Conservation (phyloP, 2,329 filamentous ascomycete genomes). For the Venturia nashicola region DNA sequence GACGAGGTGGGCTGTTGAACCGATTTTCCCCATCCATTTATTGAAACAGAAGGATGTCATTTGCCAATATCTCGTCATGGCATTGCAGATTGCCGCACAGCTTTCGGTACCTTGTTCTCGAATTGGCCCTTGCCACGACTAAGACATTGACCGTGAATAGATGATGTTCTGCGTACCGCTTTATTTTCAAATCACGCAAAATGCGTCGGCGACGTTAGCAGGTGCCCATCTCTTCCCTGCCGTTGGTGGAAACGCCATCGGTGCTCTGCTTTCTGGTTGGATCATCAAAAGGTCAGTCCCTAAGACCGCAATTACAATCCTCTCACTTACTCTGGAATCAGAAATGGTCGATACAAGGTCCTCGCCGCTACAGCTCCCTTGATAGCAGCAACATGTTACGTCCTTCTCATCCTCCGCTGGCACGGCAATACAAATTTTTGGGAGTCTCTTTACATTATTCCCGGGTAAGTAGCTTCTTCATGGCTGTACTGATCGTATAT, state of each 20-base stretch:
- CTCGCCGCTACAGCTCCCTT: constrained; percentile 40
- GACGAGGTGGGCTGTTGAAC: constrained; percentile 36
- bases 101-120: constrained; percentile 31
- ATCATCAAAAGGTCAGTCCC: constrained; percentile 36
- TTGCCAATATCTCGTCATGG: constrained; percentile 39
- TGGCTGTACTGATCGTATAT: not conserved
- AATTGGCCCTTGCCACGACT: not conserved
- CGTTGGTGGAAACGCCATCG: constrained; percentile 53
- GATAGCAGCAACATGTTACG: constrained; percentile 38
- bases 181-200: constrained; percentile 55
- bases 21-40: constrained; percentile 46
- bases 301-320: not conserved
- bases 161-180: constrained; percentile 31
- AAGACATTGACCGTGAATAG: not conserved
- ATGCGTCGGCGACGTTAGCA: constrained; percentile 45
- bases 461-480: constrained; percentile 17
- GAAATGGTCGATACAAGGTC: constrained; percentile 47
- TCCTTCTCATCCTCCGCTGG: constrained; percentile 44
- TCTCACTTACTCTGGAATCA: constrained; percentile 14
- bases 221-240: constrained; percentile 53
- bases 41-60: constrained; percentile 41
- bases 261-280: constrained; percentile 47
- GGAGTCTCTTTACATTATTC: constrained; percentile 49
- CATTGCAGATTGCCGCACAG: constrained; percentile 45
- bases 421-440: constrained; percentile 42